Evolutionary conservation across 805 yeast species (phyloP), one percentile per base, ranked within the genome.

Genomic region (Suhomyces faveliae): DNA sequence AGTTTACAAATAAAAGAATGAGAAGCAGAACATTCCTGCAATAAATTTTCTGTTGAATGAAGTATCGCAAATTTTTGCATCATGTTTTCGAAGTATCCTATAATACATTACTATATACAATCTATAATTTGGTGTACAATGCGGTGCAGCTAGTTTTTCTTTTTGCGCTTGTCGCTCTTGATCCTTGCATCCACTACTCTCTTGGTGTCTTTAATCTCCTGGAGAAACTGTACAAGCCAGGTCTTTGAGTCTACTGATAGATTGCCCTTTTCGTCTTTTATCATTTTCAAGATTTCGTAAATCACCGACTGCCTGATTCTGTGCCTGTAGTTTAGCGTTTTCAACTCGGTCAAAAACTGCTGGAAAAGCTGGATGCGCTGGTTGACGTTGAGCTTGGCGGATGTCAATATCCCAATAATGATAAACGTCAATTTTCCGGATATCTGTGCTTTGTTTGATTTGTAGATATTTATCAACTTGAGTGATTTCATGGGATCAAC

Each of bases 1-100:
- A 60, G 66, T 66, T 67, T 41, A 63, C 67, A 1, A 67, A 66
- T 40, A 61, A 60, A 44, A 52, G 70, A 47, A 61, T 59, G 60
- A 52, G 65, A 15, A 53, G 58, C 10, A 24, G 27, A 24, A 24
- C 27, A 24, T 6, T 6, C 10, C 6, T 24, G 6, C 27, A 7
- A 10, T 24, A 24, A 10, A 10, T 24, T 24, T 7, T 7, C 27
- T 24, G 6, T 24, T 24, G 27, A 24, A 24, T 24, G 10, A 24
- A 24, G 10, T 24, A 24, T n/a, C n/a, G n/a, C n/a, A n/a, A n/a
- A n/a, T n/a, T n/a, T n/a, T n/a, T n/a, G n/a, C n/a, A n/a, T n/a
- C n/a, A n/a, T n/a, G n/a, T n/a, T n/a, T n/a, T 25, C 29, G 11
- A 25, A 11, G n/a, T n/a, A n/a, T n/a, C n/a, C 29, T n/a, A n/a